Percentiles rank a stretch among this genome's conserved stretches.
These are phyloP conservation scores for Pichia sporocuriosa DNA, from an alignment of 805 yeast genomes.

Conservation along the genomic window DNA sequence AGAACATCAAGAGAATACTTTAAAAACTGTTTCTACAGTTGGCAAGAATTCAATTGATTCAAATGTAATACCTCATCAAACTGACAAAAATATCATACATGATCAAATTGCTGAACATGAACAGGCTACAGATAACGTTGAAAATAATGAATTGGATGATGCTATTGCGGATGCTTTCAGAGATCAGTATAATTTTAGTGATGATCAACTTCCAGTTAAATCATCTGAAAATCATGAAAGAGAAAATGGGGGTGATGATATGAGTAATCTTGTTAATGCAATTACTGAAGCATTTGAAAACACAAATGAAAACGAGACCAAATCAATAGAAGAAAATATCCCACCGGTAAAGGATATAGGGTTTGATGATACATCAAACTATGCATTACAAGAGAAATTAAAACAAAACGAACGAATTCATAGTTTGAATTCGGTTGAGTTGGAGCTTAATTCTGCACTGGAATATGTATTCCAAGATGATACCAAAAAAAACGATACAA, in stretches of 20 bases:
- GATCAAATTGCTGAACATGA: too few relatives aligned
- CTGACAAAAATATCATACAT: not conserved
- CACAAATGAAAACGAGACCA: not conserved
- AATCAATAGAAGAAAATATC: too few relatives aligned
- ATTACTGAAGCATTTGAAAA: conserved; percentile 12
- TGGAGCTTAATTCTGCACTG: not conserved
- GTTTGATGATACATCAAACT: too few relatives aligned
- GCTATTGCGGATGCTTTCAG: conserved; percentile 19
- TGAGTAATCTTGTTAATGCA: conserved; percentile 10
- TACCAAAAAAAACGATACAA: not conserved
- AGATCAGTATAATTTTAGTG: too few relatives aligned
- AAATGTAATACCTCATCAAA: not conserved
- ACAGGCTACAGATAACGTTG: conserved; percentile 1
- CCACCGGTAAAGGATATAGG: too few relatives aligned
- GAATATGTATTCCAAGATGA: conserved; percentile 4
- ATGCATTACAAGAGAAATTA: not conserved
- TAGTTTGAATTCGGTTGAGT: not conserved
- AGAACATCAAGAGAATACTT: too few relatives aligned
- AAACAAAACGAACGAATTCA: not conserved
- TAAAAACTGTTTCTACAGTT: too few relatives aligned
- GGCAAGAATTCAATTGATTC: not conserved
- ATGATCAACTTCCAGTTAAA: too few relatives aligned
- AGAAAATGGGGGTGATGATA: not conserved
- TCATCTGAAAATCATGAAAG: too few relatives aligned
- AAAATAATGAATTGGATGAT: conserved; percentile 1